A percentile compares a stretch with the other conserved stretches of the same genome.
These are phyloP conservation scores for Dendrobium nobile DNA, from an alignment of 106 monocot genomes.

Conservation along the genomic window DNA sequence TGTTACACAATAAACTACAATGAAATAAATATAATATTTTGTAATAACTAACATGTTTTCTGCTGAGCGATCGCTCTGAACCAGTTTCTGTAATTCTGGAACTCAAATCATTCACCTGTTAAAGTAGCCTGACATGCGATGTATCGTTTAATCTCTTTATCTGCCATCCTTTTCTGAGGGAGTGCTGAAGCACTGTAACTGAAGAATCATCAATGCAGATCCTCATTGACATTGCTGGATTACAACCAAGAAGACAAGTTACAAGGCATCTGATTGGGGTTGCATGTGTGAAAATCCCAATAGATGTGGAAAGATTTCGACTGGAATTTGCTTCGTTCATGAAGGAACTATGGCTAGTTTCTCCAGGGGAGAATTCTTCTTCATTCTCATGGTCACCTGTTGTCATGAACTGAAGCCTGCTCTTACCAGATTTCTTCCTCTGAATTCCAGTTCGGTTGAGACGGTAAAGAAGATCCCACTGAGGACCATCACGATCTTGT, in stretches of 20 bases:
- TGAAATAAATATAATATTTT: no score
- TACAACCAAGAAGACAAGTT: slow-evolving; percentile 58
- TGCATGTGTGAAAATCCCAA: slow-evolving; percentile 87
- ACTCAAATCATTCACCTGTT: slow-evolving; percentile 1
- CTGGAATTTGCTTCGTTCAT: no score
- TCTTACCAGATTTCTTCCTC: slow-evolving; percentile 91
- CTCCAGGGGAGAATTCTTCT: slow-evolving; percentile 64
- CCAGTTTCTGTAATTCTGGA: not conserved
- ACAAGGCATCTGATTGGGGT: slow-evolving; percentile 81
- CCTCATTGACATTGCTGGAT: slow-evolving; percentile 46
- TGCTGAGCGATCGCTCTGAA: no score
- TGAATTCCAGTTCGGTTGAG: slow-evolving; percentile 47
- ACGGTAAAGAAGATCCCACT: slow-evolving; percentile 52
- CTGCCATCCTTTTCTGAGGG: slow-evolving; percentile 74
- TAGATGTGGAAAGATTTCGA: slow-evolving; percentile 19
- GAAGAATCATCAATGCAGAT: slow-evolving; percentile 92
- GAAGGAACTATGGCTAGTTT: slow-evolving; percentile 8
- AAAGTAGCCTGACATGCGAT: slow-evolving; percentile 94
- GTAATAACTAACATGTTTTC: no score
- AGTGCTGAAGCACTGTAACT: slow-evolving; percentile 72
- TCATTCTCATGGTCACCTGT: slow-evolving; percentile 70
- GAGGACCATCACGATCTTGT: slow-evolving; percentile 47
- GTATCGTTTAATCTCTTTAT: slow-evolving; percentile 90
- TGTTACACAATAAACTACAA: no score
- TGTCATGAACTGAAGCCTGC: slow-evolving; percentile 84